Conservation (phyloP, 2,329 filamentous ascomycete genomes). For the Madurella mycetomatis region DNA sequence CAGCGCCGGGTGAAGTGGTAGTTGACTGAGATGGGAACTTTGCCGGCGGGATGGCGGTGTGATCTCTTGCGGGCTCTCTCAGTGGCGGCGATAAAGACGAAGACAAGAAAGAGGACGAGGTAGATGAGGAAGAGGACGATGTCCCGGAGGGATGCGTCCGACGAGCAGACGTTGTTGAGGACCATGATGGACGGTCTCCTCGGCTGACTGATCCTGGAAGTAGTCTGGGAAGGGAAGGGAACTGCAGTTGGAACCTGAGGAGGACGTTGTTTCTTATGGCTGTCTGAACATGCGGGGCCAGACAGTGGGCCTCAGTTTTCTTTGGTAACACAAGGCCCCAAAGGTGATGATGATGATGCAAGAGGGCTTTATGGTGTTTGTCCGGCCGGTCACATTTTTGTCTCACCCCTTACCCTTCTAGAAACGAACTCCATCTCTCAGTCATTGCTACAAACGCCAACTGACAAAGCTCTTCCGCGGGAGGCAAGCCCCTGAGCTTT, state of each 20-base stretch:
- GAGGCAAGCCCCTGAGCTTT: neutral
- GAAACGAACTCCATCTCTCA: neutral
- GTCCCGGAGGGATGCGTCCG: too few species aligned
- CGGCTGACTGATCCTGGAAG: too few species aligned
- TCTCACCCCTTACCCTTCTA: neutral
- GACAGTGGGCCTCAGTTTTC: neutral
- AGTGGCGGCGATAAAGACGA: neutral
- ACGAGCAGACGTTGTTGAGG: too few species aligned
- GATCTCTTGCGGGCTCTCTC: neutral
- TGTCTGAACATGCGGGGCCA: neutral
- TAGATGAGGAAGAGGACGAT: too few species aligned
- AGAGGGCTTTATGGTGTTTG: neutral
- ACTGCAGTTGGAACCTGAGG: too few species aligned
- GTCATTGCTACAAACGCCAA: neutral
- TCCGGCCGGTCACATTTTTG: neutral
- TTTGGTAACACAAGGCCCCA: neutral
- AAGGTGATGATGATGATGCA: neutral
- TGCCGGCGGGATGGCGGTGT: neutral
- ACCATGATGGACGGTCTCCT: too few species aligned
- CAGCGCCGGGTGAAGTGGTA: constrained; percentile 20
- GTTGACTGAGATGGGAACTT: constrained; percentile 20
- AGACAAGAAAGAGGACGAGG: too few species aligned
- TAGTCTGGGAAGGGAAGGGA: too few species aligned
- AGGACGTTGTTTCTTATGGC: neutral
- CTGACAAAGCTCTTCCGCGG: neutral